Base-by-base conservation (phyloP, 106 monocot species). In the Hemerocallis citrina region DNA sequence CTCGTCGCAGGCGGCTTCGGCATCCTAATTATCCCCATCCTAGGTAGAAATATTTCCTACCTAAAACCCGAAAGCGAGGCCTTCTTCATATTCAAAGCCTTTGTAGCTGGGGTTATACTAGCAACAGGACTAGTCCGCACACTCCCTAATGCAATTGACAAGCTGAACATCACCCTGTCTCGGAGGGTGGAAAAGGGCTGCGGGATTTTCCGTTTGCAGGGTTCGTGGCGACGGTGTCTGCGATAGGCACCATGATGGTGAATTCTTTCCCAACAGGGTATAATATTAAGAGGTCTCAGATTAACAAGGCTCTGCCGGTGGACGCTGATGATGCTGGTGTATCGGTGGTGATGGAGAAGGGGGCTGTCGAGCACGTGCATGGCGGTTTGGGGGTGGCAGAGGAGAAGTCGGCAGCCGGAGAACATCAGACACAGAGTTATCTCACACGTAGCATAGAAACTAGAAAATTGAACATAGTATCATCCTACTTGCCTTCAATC, bases 101-200 rank as follows among this genome's bases (percentile, higher is more conserved):
- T 79, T n/a, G 86, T 82, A 1, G 81, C 81, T 5, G 86, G 82
- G 5, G 82, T 86, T 23, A 86, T 86, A 30, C 75, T 86, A 6
- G 77, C 86, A 4, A 86, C 86, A 3, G 86, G 71, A 22, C 25
- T 81, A 57, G 68, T 86, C 15, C 86, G 81, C 61, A 78, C 81
- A 34, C 66, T 86, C 16, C 86, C 86, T 2, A 74, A 70, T 41
- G 77, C 86, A 0, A 81, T 86, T 52, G 70, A 77, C 37, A 37
- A 65, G 22, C 64, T 86, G 37, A n/a, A 75, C 74, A 5, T 87
- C 82, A 6, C 68, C 66, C 48, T 86, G 86, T 69, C 52, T 92
- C 15, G 17, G 14, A 4, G 38, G n/a, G 0, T 64, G 61, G 57
- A 40, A 46, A 19, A n/a, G 74, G 77, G 6, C 80, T 75, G 85